Percentiles rank a stretch among this genome's conserved stretches.
Evolutionary conservation across 768 basidiomycete species (phyloP).

Genomic region (Pleurotus platypus): DNA sequence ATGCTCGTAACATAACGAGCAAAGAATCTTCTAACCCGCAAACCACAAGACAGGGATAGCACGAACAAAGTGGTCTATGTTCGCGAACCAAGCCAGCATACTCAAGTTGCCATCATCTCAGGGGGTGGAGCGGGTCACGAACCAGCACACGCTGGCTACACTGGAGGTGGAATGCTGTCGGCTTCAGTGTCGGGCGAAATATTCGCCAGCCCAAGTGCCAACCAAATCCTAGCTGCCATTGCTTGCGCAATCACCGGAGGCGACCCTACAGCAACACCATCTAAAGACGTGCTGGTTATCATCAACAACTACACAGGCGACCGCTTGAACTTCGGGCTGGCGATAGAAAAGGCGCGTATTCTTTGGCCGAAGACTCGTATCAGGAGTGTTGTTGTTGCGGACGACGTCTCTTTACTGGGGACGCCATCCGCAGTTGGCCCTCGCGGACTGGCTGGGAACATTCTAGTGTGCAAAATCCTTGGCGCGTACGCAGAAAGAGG

Average conservation of each 20-base stretch:
- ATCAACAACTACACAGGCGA: constrained; percentile 55
- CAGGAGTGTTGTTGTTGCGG: constrained; percentile 47
- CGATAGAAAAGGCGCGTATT: constrained; percentile 46
- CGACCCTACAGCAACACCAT: constrained; percentile 10
- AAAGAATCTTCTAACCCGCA: background rate
- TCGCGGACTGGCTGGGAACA: constrained; percentile 44
- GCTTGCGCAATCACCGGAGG: constrained; percentile 37
- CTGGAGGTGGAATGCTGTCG: constrained; percentile 52
- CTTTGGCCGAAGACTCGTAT: constrained; percentile 26
- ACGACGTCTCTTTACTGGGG: constrained; percentile 47
- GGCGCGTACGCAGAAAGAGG: constrained; percentile 45
- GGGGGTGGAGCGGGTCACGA: constrained; percentile 59
- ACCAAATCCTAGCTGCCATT: constrained; percentile 49
- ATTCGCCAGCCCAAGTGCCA: constrained; percentile 61
- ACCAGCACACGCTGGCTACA: constrained; percentile 55
- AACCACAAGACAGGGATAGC: constrained; percentile 25
- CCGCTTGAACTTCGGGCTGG: constrained; percentile 56
- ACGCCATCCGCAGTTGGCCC: constrained; percentile 37
- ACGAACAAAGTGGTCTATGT: constrained; percentile 33
- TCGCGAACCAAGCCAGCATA: constrained; percentile 13
- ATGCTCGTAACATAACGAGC: background rate
- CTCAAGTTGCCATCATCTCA: constrained; percentile 37
- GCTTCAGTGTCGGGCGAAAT: constrained; percentile 60
- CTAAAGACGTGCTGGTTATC: constrained; percentile 31
- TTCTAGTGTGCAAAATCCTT: constrained; percentile 54